Conservation (phyloP, 352 stramenopile species). For the Phytopythium montanum region DNA sequence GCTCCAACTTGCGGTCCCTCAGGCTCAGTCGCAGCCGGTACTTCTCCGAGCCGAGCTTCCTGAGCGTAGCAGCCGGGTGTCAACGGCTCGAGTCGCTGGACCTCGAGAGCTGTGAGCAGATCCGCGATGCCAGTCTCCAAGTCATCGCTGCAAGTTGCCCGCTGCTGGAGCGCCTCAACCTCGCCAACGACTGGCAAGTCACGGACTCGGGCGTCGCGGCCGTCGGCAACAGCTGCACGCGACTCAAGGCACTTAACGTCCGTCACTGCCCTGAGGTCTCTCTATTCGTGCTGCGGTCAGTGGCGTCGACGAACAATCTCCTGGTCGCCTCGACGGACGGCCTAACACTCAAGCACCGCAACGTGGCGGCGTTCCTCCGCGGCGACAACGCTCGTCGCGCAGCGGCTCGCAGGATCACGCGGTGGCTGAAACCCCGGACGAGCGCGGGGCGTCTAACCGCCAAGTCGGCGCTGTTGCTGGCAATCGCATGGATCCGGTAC, state of each 20-base stretch:
- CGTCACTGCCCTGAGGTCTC: conserved; percentile 68
- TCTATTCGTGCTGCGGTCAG: conserved; percentile 23
- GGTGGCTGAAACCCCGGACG: conserved; percentile 26
- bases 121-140: conserved; percentile 38
- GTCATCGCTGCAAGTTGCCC: conserved; percentile 30
- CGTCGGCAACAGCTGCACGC: conserved; percentile 19
- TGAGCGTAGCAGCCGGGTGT: conserved; percentile 34
- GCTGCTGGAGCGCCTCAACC: conserved; percentile 42
- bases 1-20: conserved; percentile 29
- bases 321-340: conserved; percentile 33
- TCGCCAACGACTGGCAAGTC: conserved; percentile 74
- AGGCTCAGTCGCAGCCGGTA: conserved; percentile 73
- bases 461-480: conserved; percentile 38
- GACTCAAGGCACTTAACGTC: conserved; percentile 41
- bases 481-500: conserved; percentile 36
- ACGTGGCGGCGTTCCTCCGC: conserved; percentile 41
- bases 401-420: conserved; percentile 35
- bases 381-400: conserved; percentile 21
- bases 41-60: conserved; percentile 54
- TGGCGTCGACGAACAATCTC: conserved; percentile 39
- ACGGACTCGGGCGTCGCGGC: conserved; percentile 43
- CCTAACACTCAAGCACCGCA: conserved; percentile 45
- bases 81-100: conserved; percentile 40
- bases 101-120: conserved; percentile 73
- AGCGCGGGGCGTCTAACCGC: conserved; percentile 16